Conservation (phyloP, 2,329 filamentous ascomycete genomes). For the Aspergillus ruber region DNA sequence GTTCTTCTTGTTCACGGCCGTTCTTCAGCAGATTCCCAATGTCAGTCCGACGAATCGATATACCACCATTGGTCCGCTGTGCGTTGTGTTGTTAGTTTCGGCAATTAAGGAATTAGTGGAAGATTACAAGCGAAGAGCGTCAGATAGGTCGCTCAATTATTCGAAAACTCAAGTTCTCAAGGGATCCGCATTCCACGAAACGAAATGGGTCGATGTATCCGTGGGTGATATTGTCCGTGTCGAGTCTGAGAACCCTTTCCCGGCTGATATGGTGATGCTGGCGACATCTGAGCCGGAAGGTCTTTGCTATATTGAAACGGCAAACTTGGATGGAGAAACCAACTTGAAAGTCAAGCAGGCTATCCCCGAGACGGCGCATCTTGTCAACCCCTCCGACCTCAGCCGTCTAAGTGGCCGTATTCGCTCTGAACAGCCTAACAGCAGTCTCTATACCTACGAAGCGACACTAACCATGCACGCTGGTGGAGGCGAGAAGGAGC, state of each 20-base stretch:
- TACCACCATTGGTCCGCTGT: conserved; percentile 91
- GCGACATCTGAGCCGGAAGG: conserved; percentile 96
- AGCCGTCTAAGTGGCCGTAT: conserved; percentile 79
- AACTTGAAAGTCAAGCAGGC: conserved; percentile 99
- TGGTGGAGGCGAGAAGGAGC: conserved; percentile 86
- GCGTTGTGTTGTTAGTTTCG: conserved; percentile 86
- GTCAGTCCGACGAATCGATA: conserved; percentile 93
- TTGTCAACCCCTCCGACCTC: conserved; percentile 82
- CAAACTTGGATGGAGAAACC: conserved; percentile 94
- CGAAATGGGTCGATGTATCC: conserved; percentile 87
- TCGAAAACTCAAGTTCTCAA: conserved; percentile 77
- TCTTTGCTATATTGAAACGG: conserved; percentile 96
- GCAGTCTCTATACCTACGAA: conserved; percentile 96
- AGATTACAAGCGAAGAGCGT: conserved; percentile 81
- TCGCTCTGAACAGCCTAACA: conserved; percentile 95
- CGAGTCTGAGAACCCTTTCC: conserved; percentile 90
- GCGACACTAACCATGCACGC: conserved; percentile 86
- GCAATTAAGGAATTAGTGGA: conserved; percentile 91
- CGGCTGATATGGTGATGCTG: conserved; percentile 83
- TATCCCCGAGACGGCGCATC: conserved; percentile 79
- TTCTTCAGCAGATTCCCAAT: conserved; percentile 87
- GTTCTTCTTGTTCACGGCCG: conserved; percentile 97
- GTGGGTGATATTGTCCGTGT: conserved; percentile 92
- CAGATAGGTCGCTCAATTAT: conserved; percentile 80
- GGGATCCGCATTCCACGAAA: conserved; percentile 76